Evolutionary conservation across 257 asterid species (phyloP).

Genomic region (Przewalskia tangutica): DNA sequence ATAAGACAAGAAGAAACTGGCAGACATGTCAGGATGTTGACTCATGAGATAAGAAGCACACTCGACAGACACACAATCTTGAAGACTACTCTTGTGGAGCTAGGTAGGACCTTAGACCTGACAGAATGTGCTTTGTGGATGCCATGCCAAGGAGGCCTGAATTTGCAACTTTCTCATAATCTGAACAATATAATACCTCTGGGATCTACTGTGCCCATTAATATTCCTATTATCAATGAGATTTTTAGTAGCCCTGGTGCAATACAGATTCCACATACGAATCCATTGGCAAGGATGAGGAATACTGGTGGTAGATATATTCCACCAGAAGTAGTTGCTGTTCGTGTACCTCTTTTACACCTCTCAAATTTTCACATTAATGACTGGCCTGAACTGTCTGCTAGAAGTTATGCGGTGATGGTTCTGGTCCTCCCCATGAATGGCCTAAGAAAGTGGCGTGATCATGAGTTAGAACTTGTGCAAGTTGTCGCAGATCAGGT

Average conservation of each 20-base stretch:
- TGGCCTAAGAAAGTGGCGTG: conserved; percentile 62
- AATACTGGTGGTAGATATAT: conserved; percentile 25
- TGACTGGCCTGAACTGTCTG: conserved; percentile 48
- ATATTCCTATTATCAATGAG: conserved; percentile 43
- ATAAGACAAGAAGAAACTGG: conserved; percentile 67
- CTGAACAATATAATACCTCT: conserved; percentile 43
- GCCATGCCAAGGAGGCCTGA: conserved; percentile 55
- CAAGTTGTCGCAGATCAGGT: conserved; percentile 84
- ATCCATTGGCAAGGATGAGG: conserved; percentile 52
- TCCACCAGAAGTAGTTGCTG: conserved; percentile 57
- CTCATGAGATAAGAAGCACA: conserved; percentile 78
- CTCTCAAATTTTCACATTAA: conserved; percentile 53
- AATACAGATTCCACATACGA: conserved; percentile 44
- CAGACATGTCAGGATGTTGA: conserved; percentile 72
- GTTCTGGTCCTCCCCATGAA: conserved; percentile 48
- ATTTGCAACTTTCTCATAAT: conserved; percentile 52
- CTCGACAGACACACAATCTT: conserved; percentile 65
- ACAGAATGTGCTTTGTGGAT: conserved; percentile 80
- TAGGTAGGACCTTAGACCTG: conserved; percentile 55
- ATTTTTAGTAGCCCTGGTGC: conserved; percentile 48
- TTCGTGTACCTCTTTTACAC: conserved; percentile 63
- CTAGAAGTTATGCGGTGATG: conserved; percentile 62
- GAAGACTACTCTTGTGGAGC: conserved; percentile 64
- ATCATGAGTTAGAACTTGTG: conserved; percentile 69
- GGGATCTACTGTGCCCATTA: conserved; percentile 50